These are phyloP conservation scores for Trametes elegans DNA, from an alignment of 768 basidiomycete genomes.

Conservation along the genomic window DNA sequence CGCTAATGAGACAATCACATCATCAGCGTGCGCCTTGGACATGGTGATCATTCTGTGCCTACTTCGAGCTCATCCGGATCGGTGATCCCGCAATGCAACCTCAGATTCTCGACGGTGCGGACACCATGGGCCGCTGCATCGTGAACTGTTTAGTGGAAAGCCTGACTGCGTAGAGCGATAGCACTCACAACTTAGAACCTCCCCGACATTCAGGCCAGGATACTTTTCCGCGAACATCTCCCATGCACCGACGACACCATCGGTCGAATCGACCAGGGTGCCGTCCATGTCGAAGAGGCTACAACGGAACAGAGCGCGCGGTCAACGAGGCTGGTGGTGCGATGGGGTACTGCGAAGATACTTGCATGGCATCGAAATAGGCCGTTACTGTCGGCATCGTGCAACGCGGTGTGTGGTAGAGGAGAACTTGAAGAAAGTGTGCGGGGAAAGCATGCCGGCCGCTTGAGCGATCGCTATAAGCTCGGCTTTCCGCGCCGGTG, in stretches of 20 bases:
- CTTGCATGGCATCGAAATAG: slow-evolving; percentile 42
- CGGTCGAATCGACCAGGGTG: slow-evolving; percentile 79
- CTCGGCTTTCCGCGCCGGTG: not conserved
- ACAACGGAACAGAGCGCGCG: not conserved
- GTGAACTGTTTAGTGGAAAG: not conserved
- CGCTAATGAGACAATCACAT: slow-evolving; percentile 43
- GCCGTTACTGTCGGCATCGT: slow-evolving; percentile 35
- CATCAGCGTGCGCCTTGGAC: not conserved
- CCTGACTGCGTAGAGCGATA: slow-evolving; percentile 23
- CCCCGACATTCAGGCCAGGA: slow-evolving; percentile 55
- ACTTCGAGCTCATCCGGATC: slow-evolving; percentile 74
- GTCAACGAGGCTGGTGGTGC: too few relatives aligned
- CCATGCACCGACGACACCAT: slow-evolving; percentile 84
- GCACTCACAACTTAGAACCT: slow-evolving; percentile 60
- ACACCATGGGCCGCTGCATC: slow-evolving; percentile 72
- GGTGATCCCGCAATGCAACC: slow-evolving; percentile 63
- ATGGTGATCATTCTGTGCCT: slow-evolving; percentile 4
- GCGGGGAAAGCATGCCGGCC: too few relatives aligned
- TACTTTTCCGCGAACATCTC: slow-evolving; percentile 70
- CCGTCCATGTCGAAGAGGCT: slow-evolving; percentile 86
- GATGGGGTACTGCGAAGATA: not conserved
- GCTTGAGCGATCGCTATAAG: not conserved
- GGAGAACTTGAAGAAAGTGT: too few relatives aligned
- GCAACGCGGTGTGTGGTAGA: not conserved
- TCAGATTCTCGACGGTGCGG: slow-evolving; percentile 79